Percentiles rank a stretch among this genome's conserved stretches.
phyloP scores from a whole-genome alignment of 805 yeast species.

The Jamesozyma hellenica region DNA sequence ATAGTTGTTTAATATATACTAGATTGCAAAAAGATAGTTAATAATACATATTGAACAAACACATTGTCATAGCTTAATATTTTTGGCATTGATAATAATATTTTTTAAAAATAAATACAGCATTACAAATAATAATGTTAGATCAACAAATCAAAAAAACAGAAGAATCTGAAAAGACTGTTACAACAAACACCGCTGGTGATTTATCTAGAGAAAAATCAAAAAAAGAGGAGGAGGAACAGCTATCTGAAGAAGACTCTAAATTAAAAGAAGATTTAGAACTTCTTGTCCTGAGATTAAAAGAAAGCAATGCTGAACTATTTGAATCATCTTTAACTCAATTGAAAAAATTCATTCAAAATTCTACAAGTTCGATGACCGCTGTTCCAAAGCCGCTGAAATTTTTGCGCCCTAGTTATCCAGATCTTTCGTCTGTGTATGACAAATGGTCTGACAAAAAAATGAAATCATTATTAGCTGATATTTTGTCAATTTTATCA shows the following conservation, averaged over 20 bases:
- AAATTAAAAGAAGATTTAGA: conserved; percentile 81
- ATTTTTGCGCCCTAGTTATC: conserved; percentile 82
- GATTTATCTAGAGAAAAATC: conserved; percentile 13
- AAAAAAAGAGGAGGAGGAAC: conserved; percentile 50
- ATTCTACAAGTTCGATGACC: conserved; percentile 96
- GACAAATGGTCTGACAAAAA: conserved; percentile 50
- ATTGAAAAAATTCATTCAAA: conserved; percentile 70
- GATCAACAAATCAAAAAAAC: conserved; percentile 2
- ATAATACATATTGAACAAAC: too few species aligned
- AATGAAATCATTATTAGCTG: conserved; percentile 59
- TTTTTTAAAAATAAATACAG: neutral
- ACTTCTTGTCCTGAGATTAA: conserved; percentile 68
- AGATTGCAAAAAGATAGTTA: too few species aligned
- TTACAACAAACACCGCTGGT: neutral
- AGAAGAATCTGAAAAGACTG: conserved; percentile 3
- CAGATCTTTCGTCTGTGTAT: conserved; percentile 53
- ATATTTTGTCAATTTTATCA: conserved; percentile 82
- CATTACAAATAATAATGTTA: neutral
- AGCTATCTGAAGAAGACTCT: conserved; percentile 86
- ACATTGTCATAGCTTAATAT: too few species aligned
- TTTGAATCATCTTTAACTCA: conserved; percentile 56
- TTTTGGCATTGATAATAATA: too few species aligned
- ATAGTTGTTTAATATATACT: neutral
- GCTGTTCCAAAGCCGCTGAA: conserved; percentile 98
- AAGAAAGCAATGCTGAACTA: conserved; percentile 35